These are phyloP conservation scores for Saccharum officinarum DNA, from an alignment of 176 grass and related monocot species.

Conservation along the genomic window DNA sequence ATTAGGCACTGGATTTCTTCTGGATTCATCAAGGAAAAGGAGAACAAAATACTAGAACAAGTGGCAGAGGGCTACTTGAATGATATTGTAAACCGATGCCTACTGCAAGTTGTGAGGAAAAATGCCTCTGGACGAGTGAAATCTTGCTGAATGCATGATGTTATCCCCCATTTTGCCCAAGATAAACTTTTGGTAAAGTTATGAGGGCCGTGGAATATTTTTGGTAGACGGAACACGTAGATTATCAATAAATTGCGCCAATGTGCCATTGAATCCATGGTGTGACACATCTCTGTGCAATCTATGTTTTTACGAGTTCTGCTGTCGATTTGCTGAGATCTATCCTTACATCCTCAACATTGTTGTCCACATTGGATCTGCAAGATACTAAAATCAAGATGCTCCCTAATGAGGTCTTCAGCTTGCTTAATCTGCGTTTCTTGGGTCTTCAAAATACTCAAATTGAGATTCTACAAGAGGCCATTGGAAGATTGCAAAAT, in stretches of 20 bases:
- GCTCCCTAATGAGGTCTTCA: slow-evolving; percentile 4
- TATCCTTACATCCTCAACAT: not conserved
- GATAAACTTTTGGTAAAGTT: not conserved
- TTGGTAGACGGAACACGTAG: not conserved
- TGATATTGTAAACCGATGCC: slow-evolving; percentile 39
- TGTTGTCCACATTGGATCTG: slow-evolving; percentile 8
- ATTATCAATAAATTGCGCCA: not conserved
- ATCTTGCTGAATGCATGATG: slow-evolving; percentile 36
- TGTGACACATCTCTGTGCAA: not conserved
- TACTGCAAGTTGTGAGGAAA: slow-evolving; percentile 31
- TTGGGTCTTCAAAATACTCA: not conserved
- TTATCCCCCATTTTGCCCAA: not conserved
- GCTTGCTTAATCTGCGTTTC: slow-evolving; percentile 35
- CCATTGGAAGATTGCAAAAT: slow-evolving; percentile 18
- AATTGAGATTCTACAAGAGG: not conserved
- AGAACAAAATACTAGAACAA: slow-evolving; percentile 34
- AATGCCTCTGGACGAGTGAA: slow-evolving; percentile 1
- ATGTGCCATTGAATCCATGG: not conserved
- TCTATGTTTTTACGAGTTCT: not conserved
- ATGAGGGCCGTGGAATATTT: not conserved
- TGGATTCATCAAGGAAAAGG: slow-evolving; percentile 34
- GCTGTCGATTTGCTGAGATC: not conserved
- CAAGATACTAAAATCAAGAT: slow-evolving; percentile 1
- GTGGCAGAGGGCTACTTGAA: slow-evolving; percentile 42
- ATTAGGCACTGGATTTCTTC: not conserved